Evolutionary conservation across 306 rosid genomes (phyloP), one percentile per base, ranked within the genome.

Genomic region (Quercus aquifolioides): DNA sequence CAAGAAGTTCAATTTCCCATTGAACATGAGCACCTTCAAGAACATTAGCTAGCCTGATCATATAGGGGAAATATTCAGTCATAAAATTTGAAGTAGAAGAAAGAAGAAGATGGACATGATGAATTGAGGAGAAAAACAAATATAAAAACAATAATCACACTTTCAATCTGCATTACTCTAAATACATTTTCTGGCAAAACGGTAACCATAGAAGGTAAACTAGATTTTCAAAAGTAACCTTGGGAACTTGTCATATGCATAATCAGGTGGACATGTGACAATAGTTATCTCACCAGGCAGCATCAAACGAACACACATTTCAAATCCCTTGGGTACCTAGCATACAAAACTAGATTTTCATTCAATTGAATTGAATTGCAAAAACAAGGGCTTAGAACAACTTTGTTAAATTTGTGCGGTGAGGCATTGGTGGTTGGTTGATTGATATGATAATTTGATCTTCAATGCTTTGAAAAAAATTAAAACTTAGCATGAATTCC

Each of bases 1-100:
- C 92, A 74, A 96, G 93, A 84, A 93, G 98, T 74, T 96, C 98
- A 69, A 96, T 96, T 87, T 96, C 98, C 98, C 98, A 96, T 85
- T 88, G 91, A 84, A 96, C 77, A 82, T 89, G 83, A 75, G 97
- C 96, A 78, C 96, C 98, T 82, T 89, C 97, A 59, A 96, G 97
- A 74, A 96, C 92, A 86, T 87, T 89, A 77, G 85, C 88, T 8
- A 93, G 98, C 89, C 99, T 96, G 85, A 68, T 25, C 72, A 82
- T 41, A 58, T 35, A 63, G 57, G 69, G 60, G 68, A 73, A 76
- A 82, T 76, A 76, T 21, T 13, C 64, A 78, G 76, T 49, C 69
- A 83, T 59, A 72, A 33, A n/a, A 71, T 68, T 75, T 69, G 65
- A 30, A 71, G 80, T 72, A 78, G 46, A 59, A 57, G 46, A 71